These are phyloP conservation scores for Xylaria intraflava DNA, from an alignment of 495 filamentous ascomycete genomes.

Conservation along the genomic window DNA sequence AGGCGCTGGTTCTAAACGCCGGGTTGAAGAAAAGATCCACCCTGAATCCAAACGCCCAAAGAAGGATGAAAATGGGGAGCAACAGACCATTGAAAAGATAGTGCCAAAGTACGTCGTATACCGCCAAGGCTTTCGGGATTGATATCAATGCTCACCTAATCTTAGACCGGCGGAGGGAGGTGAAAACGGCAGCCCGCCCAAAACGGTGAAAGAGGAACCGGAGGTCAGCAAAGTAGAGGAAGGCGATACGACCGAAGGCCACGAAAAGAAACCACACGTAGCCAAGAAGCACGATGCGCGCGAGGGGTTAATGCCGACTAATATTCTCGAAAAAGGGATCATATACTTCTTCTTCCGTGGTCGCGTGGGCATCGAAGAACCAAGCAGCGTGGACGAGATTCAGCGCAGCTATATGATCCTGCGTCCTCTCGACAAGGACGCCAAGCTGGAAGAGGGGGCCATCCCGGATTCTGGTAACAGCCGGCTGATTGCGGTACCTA, in stretches of 20 bases:
- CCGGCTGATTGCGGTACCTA: conserved; percentile 73
- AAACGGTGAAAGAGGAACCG: conserved; percentile 15
- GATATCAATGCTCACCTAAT: neutral
- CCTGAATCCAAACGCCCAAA: conserved; percentile 20
- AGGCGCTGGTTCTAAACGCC: conserved; percentile 17
- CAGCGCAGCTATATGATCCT: conserved; percentile 78
- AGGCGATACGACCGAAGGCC: neutral
- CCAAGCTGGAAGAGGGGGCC: conserved; percentile 56
- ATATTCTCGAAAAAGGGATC: conserved; percentile 81
- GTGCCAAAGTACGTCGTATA: conserved; percentile 15
- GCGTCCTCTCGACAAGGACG: conserved; percentile 63
- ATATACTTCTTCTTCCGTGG: conserved; percentile 91
- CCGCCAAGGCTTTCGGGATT: neutral
- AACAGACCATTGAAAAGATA: conserved; percentile 23
- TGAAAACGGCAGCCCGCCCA: conserved; percentile 8
- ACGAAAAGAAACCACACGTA: conserved; percentile 1
- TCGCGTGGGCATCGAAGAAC: conserved; percentile 66
- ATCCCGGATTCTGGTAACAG: conserved; percentile 59
- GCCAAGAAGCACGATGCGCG: conserved; percentile 34
- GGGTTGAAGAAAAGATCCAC: conserved; percentile 12
- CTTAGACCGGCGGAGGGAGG: conserved; percentile 21
- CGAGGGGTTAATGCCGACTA: conserved; percentile 56
- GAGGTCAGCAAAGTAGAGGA: conserved; percentile 2
- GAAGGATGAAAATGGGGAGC: conserved; percentile 17
- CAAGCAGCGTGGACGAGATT: conserved; percentile 63